Conservation (phyloP, 2,329 filamentous ascomycete genomes). For the Colletotrichum sp. region DNA sequence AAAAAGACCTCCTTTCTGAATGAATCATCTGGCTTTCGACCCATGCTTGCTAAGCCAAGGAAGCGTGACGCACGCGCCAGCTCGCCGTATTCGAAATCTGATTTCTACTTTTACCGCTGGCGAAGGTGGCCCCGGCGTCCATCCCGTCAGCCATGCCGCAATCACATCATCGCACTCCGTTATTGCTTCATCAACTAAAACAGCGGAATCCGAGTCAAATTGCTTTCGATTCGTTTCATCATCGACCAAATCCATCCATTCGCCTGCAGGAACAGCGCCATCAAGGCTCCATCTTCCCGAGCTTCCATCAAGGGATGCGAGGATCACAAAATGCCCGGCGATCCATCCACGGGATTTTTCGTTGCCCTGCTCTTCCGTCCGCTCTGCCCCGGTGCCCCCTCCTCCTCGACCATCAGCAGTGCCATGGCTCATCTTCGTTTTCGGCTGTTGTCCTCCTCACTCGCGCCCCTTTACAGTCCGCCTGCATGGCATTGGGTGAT, state of each 20-base stretch:
- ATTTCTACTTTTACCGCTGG: constrained; percentile 4
- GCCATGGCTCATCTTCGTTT: neutral
- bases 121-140: constrained; percentile 2
- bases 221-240: neutral
- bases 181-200: constrained; percentile 21
- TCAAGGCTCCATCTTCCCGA: neutral
- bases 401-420: neutral
- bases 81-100: neutral
- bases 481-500: constrained; percentile 2
- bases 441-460: neutral
- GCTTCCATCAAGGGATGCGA: neutral
- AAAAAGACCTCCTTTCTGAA: neutral
- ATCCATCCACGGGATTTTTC: neutral
- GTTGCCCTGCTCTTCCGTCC: neutral
- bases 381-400: neutral
- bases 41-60: neutral
- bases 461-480: neutral
- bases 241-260: neutral
- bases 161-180: constrained; percentile 22
- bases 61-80: neutral
- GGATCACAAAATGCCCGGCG: neutral
- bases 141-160: constrained; percentile 12
- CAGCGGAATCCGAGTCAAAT: neutral
- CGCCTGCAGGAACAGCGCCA: neutral
- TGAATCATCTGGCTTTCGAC: neutral